These are phyloP conservation scores for Kodamaea ohmeri DNA, from an alignment of 1,139 yeast genomes.

Conservation along the genomic window DNA sequence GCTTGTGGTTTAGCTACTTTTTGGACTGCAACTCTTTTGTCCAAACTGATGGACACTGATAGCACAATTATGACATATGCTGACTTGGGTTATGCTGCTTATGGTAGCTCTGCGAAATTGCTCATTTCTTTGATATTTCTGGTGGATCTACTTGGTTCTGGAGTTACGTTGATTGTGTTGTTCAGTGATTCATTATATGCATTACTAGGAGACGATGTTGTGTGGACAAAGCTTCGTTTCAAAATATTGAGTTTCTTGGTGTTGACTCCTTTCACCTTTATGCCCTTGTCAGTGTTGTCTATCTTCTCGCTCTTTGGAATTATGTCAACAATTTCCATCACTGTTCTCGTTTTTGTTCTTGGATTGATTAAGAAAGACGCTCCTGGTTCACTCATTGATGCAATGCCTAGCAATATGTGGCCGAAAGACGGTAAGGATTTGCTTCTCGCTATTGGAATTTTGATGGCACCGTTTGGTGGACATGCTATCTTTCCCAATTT, in stretches of 20 bases:
- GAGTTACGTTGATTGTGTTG: slow-evolving; percentile 53
- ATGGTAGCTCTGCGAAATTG: slow-evolving; percentile 50
- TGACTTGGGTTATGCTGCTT: slow-evolving; percentile 78
- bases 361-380: slow-evolving; percentile 38
- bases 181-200: slow-evolving; percentile 54
- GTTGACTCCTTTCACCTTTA: slow-evolving; percentile 46
- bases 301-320: slow-evolving; percentile 47
- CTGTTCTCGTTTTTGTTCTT: slow-evolving; percentile 37
- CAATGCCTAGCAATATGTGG: slow-evolving; percentile 48
- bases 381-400: slow-evolving; percentile 42
- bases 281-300: slow-evolving; percentile 45
- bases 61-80: slow-evolving; percentile 82
- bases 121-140: slow-evolving; percentile 42
- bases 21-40: slow-evolving; percentile 45
- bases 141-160: slow-evolving; percentile 53
- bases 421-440: slow-evolving; percentile 43
- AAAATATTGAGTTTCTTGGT: slow-evolving; percentile 41
- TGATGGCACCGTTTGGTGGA: slow-evolving; percentile 64
- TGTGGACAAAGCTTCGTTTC: slow-evolving; percentile 39
- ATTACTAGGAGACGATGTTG: slow-evolving; percentile 36
- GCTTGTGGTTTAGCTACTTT: slow-evolving; percentile 41
- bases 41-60: slow-evolving; percentile 62
- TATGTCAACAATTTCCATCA: slow-evolving; percentile 44
- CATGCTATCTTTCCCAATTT: slow-evolving; percentile 61
- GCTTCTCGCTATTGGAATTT: slow-evolving; percentile 51